Percentiles rank a stretch among this genome's conserved stretches.
phyloP scores from a whole-genome alignment of 108 stramenopile genomes.

The Fragilariopsis cylindrus region DNA sequence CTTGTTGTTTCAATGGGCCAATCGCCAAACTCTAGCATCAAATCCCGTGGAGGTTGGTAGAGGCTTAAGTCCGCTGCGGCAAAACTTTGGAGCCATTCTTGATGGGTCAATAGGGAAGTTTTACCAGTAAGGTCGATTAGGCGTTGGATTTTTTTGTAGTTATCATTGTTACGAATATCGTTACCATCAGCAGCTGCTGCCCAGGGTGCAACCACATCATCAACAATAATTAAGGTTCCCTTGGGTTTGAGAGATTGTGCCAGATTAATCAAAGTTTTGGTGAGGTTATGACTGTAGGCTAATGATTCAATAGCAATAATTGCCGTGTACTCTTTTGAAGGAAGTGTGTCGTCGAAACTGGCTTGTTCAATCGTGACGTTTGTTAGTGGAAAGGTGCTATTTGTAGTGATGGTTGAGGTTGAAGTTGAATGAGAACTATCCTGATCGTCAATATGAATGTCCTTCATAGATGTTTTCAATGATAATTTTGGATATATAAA shows the following conservation, averaged over 20 bases:
- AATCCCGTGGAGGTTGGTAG: conserved; percentile 13
- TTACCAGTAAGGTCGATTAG: conserved; percentile 5
- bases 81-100: conserved; percentile 20
- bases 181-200: background rate
- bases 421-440: background rate
- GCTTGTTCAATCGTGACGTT: conserved; percentile 17
- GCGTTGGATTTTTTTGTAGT: background rate
- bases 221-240: conserved; percentile 37
- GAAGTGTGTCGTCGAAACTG: conserved; percentile 27
- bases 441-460: background rate
- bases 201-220: conserved; percentile 38
- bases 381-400: conserved; percentile 14
- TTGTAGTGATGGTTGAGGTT: background rate
- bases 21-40: conserved; percentile 23
- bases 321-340: conserved; percentile 17
- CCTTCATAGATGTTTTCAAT: background rate
- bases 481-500: background rate
- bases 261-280: conserved; percentile 26
- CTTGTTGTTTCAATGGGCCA: too few relatives aligned
- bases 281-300: conserved; percentile 26
- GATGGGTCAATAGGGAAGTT: conserved; percentile 18
- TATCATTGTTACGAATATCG: background rate
- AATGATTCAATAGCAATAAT: conserved; percentile 45
- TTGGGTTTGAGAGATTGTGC: conserved; percentile 22
- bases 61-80: background rate